phyloP scores from a whole-genome alignment of 1,284 basidiomycete genomes.

The Melanopsichium pennsylvanicum region DNA sequence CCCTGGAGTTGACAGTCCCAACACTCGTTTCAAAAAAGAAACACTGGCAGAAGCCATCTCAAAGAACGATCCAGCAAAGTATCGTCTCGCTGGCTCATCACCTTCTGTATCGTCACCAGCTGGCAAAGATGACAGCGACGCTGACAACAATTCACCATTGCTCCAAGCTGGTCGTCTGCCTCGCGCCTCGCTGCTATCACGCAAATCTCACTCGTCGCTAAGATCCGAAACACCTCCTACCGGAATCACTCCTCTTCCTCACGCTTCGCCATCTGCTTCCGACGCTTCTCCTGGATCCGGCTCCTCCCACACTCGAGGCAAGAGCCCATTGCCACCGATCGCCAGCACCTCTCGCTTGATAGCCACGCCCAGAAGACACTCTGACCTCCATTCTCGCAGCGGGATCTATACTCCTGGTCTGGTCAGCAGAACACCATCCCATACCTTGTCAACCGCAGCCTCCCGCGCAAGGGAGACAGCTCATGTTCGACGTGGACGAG shows the following conservation, averaged over 20 bases:
- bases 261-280: conserved; percentile 26
- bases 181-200: conserved; percentile 27
- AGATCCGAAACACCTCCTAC: conserved; percentile 33
- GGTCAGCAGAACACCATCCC: conserved; percentile 24
- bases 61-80: conserved; percentile 46
- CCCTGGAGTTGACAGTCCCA: conserved; percentile 37
- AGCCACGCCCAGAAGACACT: conserved; percentile 37
- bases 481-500: conserved; percentile 25
- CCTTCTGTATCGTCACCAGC: conserved; percentile 12
- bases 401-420: conserved; percentile 13
- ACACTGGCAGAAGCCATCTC: conserved; percentile 48
- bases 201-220: conserved; percentile 31
- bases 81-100: conserved; percentile 22
- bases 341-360: conserved; percentile 13
- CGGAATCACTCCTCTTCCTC: conserved; percentile 6
- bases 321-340: conserved; percentile 13
- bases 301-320: conserved; percentile 12
- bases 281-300: conserved; percentile 21
- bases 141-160: conserved; percentile 31
- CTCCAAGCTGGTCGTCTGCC: conserved; percentile 33
- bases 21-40: conserved; percentile 43
- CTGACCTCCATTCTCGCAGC: conserved; percentile 25
- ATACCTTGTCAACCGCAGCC: conserved; percentile 36
- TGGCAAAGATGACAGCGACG: conserved; percentile 13
- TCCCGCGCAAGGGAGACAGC: conserved; percentile 24